Evolutionary conservation across 2,329 filamentous ascomycete genomes (phyloP).

Genomic region (Daldinia eschscholtzii): DNA sequence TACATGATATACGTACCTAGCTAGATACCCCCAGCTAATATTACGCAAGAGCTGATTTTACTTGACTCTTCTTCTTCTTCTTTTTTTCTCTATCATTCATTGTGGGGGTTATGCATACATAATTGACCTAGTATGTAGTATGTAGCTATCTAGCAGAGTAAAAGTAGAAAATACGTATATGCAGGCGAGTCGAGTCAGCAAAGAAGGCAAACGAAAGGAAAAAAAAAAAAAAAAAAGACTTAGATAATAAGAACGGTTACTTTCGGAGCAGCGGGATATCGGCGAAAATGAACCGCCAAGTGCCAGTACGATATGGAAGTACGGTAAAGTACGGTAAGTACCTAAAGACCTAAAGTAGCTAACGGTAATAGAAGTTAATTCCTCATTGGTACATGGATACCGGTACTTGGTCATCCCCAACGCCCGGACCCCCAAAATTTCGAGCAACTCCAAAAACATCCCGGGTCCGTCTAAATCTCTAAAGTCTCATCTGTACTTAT

Average conservation of each 20-base stretch:
- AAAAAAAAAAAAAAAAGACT: neutral
- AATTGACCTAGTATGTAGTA: no score
- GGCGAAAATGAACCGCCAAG: conserved; percentile 40
- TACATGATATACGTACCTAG: neutral
- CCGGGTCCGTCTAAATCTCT: conserved; percentile 24
- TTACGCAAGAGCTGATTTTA: neutral
- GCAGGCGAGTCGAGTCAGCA: no score
- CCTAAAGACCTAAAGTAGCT: no score
- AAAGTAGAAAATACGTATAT: neutral
- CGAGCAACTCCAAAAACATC: conserved; percentile 34
- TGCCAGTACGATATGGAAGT: neutral
- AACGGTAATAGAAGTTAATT: neutral
- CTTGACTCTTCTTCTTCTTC: no score
- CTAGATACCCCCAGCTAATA: neutral
- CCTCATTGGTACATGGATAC: conserved; percentile 5
- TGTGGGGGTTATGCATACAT: no score
- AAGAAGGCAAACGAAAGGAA: no score
- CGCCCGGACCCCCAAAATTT: conserved; percentile 44
- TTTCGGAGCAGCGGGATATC: conserved; percentile 37
- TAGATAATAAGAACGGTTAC: conserved; percentile 29
- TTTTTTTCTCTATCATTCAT: no score
- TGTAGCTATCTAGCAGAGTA: neutral
- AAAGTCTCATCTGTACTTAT: conserved; percentile 30
- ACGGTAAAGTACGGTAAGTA: neutral
- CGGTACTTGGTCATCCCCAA: conserved; percentile 15